Base-by-base conservation (phyloP, 352 stramenopile species). In the Pythium folliculosum region DNA sequence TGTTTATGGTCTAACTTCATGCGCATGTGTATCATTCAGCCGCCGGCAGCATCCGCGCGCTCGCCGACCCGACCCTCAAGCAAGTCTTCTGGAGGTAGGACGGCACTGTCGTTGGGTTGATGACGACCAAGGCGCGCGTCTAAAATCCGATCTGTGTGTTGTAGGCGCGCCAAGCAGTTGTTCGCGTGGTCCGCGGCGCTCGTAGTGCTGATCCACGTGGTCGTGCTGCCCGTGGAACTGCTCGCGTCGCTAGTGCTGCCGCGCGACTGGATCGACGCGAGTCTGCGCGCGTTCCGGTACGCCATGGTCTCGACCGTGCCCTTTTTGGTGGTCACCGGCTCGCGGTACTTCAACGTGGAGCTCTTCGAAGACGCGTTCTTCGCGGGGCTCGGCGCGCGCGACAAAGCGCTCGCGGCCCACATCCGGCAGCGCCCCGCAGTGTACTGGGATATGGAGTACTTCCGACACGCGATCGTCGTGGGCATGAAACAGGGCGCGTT, bases 301-400 rank as follows among this genome's bases (percentile, higher is more conserved):
- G 68, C 77, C 0, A 73, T 74, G 25, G 73, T 67, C 55, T 84
- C 80, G 16, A 85, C 73, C 9, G 75, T 89, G 25, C 83, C 83
- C 35, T 81, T 89, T 65, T 53, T 82, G 52, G 66, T 91, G 55
- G 70, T 91, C 48, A 77, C 77, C 1, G 67, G 75, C 22, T 86
- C 77, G 13, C 79, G 83, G 64, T 86, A 78, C 55, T 80, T 85
- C 48, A 83, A 78, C 63, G 77, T 89, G 54, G 53, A 59, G 35
- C 80, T 88, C 54, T 91, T 91, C 63, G 83, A 91, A 62, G 77
- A 86, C 63, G 83, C 77, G 23, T 91, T 89, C 69, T 91, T 91
- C 56, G 79, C 77, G n/a, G 83, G 79, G 0, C 63, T 91, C 16
- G 69, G 72, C 4, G 70, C 72, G 8, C 75, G 78, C 13, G 77